Percentiles rank a stretch among this genome's conserved stretches.
Evolutionary conservation across 2,329 filamentous ascomycete species (phyloP).

Genomic region (Didymella lethalis): DNA sequence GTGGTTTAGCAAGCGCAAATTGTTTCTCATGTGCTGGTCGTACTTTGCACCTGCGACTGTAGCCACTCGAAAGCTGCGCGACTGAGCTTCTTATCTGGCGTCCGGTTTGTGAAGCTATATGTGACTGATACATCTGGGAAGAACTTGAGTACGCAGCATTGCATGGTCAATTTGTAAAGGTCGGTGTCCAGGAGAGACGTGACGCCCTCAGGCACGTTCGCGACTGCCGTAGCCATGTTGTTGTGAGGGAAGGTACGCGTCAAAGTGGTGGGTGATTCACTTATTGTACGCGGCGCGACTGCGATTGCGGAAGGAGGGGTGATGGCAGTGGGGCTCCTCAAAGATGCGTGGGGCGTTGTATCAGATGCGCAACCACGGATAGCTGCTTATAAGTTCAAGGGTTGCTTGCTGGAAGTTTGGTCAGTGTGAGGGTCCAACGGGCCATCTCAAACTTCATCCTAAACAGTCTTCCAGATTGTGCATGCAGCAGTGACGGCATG

Average conservation of each 20-base stretch:
- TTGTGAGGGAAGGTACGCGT: constrained; percentile 5
- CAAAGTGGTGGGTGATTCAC: constrained; percentile 7
- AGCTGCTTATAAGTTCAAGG: not conserved
- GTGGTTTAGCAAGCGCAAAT: constrained; percentile 15
- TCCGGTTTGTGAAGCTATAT: constrained; percentile 95
- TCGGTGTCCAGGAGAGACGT: constrained; percentile 63
- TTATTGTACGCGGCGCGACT: constrained; percentile 11
- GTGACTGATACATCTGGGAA: constrained; percentile 82
- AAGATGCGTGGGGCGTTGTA: constrained; percentile 13
- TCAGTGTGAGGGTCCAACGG: not conserved
- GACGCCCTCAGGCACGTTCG: constrained; percentile 49
- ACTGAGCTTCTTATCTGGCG: constrained; percentile 89
- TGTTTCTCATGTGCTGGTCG: not conserved
- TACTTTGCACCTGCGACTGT: constrained; percentile 80
- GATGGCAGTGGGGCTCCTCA: constrained; percentile 32
- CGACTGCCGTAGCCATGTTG: constrained; percentile 34
- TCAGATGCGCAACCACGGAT: constrained; percentile 7
- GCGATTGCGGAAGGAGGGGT: constrained; percentile 37
- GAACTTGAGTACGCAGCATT: constrained; percentile 86
- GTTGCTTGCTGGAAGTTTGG: not conserved
- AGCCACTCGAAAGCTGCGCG: constrained; percentile 87
- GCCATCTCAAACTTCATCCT: not conserved
- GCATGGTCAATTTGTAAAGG: constrained; percentile 98
- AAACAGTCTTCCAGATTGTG: not conserved
- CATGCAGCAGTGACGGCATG: constrained; percentile 13